Base-by-base conservation (phyloP, 768 basidiomycete species). In the Mycena sanguinolenta region DNA sequence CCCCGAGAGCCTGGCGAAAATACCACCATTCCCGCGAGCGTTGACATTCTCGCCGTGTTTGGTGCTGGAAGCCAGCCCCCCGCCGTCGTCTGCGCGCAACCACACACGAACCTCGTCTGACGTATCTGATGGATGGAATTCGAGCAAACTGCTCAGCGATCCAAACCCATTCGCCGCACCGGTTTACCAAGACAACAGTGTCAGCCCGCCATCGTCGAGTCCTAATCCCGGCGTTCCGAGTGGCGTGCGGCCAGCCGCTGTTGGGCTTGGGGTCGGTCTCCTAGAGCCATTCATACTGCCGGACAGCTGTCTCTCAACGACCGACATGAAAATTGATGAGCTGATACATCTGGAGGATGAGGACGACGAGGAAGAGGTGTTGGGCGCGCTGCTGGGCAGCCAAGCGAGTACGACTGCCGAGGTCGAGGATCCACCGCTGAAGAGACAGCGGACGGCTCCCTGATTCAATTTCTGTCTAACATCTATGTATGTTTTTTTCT, bases 261-360 rank as follows among this genome's bases (percentile, higher is more conserved):
- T 83, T 34, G 85, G 86, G 19, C 77, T 89, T 52, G 86, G 85
- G 5, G 83, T 90, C 62, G 88, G 88, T 10, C 80, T 91, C 46
- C 81, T 91, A 73, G 88, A 86, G 61, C 87, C 90, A 16, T 90
- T 91, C 72, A 80, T 80, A 34, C 79, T 88, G 57, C 82, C 86
- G 39, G 81, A 82, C 68, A 61, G 60, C 60, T 50, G 73, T 59
- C 55, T 63, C 81, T 83, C 74, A 73, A 75, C 54, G 81, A 85
- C 63, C 75, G 82, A 36, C 80, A 76, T 66, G 74, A 57, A 77
- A 78, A 46, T 74, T 78, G 58, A 75, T 75, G 67, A 78, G 73
- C 59, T 72, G 67, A 70, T 70, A 57, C 77, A 80, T 46, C 77
- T 67, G 74, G 73, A 70, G 28, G 81, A 80, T 28, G 79, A 78